phyloP scores from a whole-genome alignment of 306 rosid species.

The Quercus alba region DNA sequence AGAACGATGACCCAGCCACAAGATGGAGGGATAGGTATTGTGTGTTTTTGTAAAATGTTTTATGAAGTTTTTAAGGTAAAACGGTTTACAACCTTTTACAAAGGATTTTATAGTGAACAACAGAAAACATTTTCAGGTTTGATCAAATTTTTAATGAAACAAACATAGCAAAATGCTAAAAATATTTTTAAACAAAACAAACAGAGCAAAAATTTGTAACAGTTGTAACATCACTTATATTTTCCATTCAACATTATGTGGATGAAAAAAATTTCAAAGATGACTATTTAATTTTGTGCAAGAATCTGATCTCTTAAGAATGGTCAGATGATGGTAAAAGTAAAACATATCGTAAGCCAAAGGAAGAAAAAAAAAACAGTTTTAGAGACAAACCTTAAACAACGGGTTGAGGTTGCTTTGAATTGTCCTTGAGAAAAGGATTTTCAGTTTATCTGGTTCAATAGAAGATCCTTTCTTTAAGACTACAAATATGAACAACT shows the following conservation, averaged over 20 bases:
- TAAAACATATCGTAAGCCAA: neutral
- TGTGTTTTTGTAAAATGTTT: too few species aligned
- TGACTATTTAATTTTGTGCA: neutral
- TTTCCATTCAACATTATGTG: neutral
- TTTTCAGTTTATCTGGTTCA: constrained; percentile 46
- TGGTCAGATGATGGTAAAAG: neutral
- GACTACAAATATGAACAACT: constrained; percentile 59
- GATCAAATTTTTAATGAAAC: too few species aligned
- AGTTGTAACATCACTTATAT: too few species aligned
- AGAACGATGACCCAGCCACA: too few species aligned
- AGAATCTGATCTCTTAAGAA: neutral
- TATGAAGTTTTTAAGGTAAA: too few species aligned
- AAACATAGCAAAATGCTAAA: too few species aligned
- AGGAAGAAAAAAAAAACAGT: neutral
- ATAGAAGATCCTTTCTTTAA: constrained; percentile 43
- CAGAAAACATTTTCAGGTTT: too few species aligned
- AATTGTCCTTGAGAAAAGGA: constrained; percentile 60
- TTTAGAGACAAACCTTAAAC: constrained; percentile 50
- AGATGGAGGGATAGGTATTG: too few species aligned
- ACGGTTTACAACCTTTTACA: too few species aligned
- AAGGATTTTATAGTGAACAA: too few species aligned
- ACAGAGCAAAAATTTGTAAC: too few species aligned
- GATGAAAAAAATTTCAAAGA: neutral
- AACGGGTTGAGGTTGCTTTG: constrained; percentile 77
- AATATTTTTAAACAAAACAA: too few species aligned